Evolutionary conservation across 2,329 filamentous ascomycete species (phyloP), one percentile per base, ranked within the genome.

Genomic region (Aspergillus sp.): DNA sequence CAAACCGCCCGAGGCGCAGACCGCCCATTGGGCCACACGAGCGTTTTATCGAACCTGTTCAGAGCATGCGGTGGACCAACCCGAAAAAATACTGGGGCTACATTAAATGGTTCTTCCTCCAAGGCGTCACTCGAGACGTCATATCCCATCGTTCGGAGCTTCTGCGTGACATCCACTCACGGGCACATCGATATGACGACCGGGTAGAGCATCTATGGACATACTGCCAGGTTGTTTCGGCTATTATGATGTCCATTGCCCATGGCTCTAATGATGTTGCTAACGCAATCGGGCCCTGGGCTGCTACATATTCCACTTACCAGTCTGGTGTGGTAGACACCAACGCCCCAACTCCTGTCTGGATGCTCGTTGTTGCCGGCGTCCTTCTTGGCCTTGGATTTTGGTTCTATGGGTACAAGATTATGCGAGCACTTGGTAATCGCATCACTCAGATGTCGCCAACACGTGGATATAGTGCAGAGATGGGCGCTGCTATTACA

Each of bases 161-260:
- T 27, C 61, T 67, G 9, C 62, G 54, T 31, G 62, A 52, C 33
- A 67, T 63, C 31, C 69, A 71, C 52, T 60, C 67, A 30, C 61
- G 62, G n/a, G 71, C 71, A 7, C 61, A 64, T 31, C 58, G 59
- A 5, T 75, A 74, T 48, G 72, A 74, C 50, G 68, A 68, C 46
- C 62, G 66, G 5, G 69, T 73, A 10, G 73, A 75, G 53, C 70
- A 76, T 56, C 59, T 72, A 26, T 74, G 66, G 64, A 72, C 72
- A 2, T 74, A 66, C 47, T 65, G 59, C 35, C 68, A 71, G 51
- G 62, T 71, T 27, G 57, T 61, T 11, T 62, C 61, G 5, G 67
- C 68, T 33, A 66, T 68, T 50, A 64, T 68, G 50, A 64, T 69
- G 59, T 70, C 66, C 13, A 68, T 72, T 44, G 65, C 67, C 3